Conservation (phyloP, 2,329 filamentous ascomycete species). For the Incumbomyces lentus region DNA sequence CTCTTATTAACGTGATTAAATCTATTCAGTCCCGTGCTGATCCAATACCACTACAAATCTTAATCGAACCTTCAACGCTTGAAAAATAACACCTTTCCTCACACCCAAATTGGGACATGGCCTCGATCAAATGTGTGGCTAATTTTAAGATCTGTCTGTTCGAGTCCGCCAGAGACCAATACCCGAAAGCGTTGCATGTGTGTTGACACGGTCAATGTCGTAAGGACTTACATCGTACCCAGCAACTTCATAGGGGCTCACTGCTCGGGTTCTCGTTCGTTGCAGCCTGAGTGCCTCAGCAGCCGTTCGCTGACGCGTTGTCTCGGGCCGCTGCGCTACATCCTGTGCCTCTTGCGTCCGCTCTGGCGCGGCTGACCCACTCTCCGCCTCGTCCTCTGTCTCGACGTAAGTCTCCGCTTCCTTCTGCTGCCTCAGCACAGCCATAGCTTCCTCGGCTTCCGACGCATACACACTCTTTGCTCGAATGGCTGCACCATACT, state of each 20-base stretch:
- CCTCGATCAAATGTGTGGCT: background rate
- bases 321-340: background rate
- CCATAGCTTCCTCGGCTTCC: slow-evolving; percentile 17
- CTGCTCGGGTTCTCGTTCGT: slow-evolving; percentile 10
- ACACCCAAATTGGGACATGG: no score
- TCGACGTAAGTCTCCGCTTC: no score
- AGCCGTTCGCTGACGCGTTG: slow-evolving; percentile 7
- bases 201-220: slow-evolving; percentile 27
- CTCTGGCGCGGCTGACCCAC: no score
- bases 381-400: no score
- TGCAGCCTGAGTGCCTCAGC: slow-evolving; percentile 9
- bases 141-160: slow-evolving; percentile 5
- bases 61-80: no score
- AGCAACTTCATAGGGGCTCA: slow-evolving; percentile 15
- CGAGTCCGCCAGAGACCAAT: slow-evolving; percentile 12
- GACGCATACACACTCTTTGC: slow-evolving; percentile 30
- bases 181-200: slow-evolving; percentile 21
- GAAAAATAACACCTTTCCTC: no score
- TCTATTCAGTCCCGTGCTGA: no score
- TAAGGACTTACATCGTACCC: slow-evolving; percentile 25
- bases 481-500: slow-evolving; percentile 55
- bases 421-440: slow-evolving; percentile 6
- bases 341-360: background rate
- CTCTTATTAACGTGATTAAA: no score
- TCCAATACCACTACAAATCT: no score